These are phyloP conservation scores for Babesia bigemina DNA, from an alignment of 169 alveolate genomes.

Conservation along the genomic window DNA sequence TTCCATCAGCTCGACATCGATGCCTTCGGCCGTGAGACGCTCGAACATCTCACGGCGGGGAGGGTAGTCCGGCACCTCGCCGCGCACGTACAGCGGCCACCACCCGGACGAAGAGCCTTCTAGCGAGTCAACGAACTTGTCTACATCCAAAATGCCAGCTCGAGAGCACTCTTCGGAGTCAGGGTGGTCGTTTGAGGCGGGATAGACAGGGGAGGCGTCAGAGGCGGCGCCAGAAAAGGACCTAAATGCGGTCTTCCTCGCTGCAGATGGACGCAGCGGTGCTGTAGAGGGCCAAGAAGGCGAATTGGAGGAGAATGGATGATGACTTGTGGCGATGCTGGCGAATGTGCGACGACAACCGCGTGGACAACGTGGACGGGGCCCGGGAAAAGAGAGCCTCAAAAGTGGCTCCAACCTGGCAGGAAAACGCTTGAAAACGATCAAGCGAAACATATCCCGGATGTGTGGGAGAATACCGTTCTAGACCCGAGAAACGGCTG, in stretches of 20 bases:
- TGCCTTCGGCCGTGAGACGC: constrained; percentile 69
- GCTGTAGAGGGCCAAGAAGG: not conserved
- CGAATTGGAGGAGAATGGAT: too few relatives aligned
- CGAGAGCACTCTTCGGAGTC: not conserved
- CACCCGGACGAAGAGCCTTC: constrained; percentile 63
- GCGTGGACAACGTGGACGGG: not conserved
- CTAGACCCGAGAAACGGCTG: not conserved
- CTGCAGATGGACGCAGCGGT: too few relatives aligned
- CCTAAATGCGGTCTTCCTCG: not conserved
- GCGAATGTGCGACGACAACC: not conserved
- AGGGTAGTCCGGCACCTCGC: constrained; percentile 81
- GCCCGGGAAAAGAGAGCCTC: not conserved
- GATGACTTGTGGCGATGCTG: not conserved
- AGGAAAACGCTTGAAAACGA: not conserved
- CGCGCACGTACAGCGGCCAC: constrained; percentile 82
- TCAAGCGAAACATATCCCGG: not conserved
- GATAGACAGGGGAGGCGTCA: not conserved
- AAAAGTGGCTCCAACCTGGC: not conserved
- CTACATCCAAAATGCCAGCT: not conserved
- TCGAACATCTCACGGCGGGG: constrained; percentile 80
- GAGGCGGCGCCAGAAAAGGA: not conserved
- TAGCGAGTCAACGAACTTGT: constrained; percentile 42
- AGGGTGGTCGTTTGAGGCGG: not conserved
- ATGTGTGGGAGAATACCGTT: not conserved
- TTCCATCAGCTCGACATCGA: constrained; percentile 80